Percentiles rank a stretch among this genome's conserved stretches.
phyloP scores from a whole-genome alignment of 1,284 basidiomycete genomes.

The Fomes fomentarius region DNA sequence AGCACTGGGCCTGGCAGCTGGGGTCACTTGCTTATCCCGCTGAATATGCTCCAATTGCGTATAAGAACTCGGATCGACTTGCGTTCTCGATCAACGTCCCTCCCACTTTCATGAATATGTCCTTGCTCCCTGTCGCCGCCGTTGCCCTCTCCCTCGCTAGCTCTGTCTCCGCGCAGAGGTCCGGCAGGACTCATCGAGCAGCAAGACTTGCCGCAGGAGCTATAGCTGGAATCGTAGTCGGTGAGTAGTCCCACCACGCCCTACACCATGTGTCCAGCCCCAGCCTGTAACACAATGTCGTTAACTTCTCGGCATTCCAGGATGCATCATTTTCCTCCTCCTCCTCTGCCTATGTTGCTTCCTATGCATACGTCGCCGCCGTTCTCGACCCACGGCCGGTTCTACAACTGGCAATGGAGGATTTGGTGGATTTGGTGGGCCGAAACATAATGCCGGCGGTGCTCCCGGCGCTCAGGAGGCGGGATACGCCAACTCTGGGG shows the following conservation, averaged over 20 bases:
- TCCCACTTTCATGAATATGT: conserved; percentile 2
- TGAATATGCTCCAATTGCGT: too few species aligned
- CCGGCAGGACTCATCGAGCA: background rate
- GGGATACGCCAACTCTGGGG: conserved; percentile 9
- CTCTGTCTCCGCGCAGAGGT: conserved; percentile 12
- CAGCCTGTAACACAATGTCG: too few species aligned
- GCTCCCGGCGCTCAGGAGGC: conserved; percentile 13
- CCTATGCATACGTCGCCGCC: conserved; percentile 11
- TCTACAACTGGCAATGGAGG: background rate
- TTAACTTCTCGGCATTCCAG: too few species aligned
- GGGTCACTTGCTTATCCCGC: too few species aligned
- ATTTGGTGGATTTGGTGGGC: background rate
- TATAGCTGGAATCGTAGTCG: conserved; percentile 24
- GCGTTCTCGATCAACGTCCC: background rate
- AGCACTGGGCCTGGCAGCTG: too few species aligned
- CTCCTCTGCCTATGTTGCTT: conserved; percentile 15
- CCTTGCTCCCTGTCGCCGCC: background rate
- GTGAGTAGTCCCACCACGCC: conserved; percentile 12
- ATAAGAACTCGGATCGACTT: too few species aligned
- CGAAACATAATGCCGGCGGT: background rate
- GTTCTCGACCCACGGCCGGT: background rate
- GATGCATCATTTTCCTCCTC: conserved; percentile 5
- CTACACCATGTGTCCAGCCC: background rate
- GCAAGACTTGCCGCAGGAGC: conserved; percentile 14
- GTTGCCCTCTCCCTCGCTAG: conserved; percentile 9